Evolutionary conservation across 169 alveolate genomes (phyloP), one percentile per base, ranked within the genome.

Genomic region (Cryptosporidium ryanae): DNA sequence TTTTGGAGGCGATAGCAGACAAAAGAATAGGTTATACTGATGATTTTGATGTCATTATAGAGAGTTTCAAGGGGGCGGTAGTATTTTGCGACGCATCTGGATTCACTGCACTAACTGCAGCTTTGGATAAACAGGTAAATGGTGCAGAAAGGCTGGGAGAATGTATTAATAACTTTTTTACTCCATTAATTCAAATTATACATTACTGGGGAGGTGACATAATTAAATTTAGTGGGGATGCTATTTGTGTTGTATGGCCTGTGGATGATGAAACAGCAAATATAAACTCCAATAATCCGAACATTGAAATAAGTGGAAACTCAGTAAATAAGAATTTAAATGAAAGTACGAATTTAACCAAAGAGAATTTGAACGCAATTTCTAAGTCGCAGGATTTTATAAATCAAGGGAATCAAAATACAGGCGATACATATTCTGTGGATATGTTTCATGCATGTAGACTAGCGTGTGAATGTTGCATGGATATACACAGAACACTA

Each of bases 141-240:
- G 95, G 95, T 2, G 95, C 95, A 2, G 96, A 92, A 31, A 90
- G 92, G 8, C 68, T 94, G 15, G 96, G 96, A 2, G 82, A 90
- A 27, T 93, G 92, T 65, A 89, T 94, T 61, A 94, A 94, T 64
- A 90, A 90, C 71, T 94, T 94, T 64, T 94, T 93, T 61, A 93
- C 93, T 57, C 95, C 95, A 43, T 64, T 94, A 46, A 94, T 94
- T 4, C 89, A 91, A 50, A 91, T 93, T 34, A 94, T 94, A 4
- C 91, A 94, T 44, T 84, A 82, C 43, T 94, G 95, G 95, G 96
- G 96, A 6, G 97, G 97, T 1, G 97, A 94, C 76, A 93, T 95
- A 25, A 91, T 95, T 82, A 94, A 94, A 91, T 95, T 95, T 71
- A 92, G 95, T 61, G 97, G 97, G 2, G 96, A 91, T 52, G 97